phyloP scores from a whole-genome alignment of 495 filamentous ascomycete genomes.

The Hypoxylon crocopeplum region DNA sequence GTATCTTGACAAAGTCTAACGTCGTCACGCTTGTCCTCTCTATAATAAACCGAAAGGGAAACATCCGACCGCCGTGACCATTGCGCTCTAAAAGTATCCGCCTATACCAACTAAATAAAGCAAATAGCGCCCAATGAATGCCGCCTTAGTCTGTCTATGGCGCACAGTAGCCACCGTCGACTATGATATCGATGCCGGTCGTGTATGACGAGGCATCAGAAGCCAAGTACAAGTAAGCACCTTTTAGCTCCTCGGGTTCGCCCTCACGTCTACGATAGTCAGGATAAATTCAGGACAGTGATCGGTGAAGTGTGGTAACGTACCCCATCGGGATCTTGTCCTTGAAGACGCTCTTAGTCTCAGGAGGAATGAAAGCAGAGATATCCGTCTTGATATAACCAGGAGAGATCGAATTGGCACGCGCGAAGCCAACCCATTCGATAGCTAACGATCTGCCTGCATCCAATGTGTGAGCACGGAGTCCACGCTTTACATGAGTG shows the following conservation, averaged over 20 bases:
- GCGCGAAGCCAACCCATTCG: slow-evolving; percentile 86
- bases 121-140: not conserved
- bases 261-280: slow-evolving; percentile 64
- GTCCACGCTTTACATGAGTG: not conserved
- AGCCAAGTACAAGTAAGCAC: slow-evolving; percentile 86
- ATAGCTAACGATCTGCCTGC: slow-evolving; percentile 76
- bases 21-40: slow-evolving; percentile 7
- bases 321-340: slow-evolving; percentile 86
- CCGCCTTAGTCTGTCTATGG: slow-evolving; percentile 34
- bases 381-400: slow-evolving; percentile 90
- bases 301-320: slow-evolving; percentile 26
- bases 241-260: slow-evolving; percentile 80
- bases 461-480: not conserved
- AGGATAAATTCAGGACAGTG: not conserved
- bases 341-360: slow-evolving; percentile 76
- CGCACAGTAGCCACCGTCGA: slow-evolving; percentile 70
- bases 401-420: slow-evolving; percentile 82
- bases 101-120: not conserved
- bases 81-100: not conserved
- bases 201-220: slow-evolving; percentile 85
- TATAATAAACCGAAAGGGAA: slow-evolving; percentile 13
- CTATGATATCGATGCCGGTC: slow-evolving; percentile 77
- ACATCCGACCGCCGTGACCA: too few relatives aligned
- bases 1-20: slow-evolving; percentile 21
- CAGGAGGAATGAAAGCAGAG: slow-evolving; percentile 71